Evolutionary conservation across 257 asterid genomes (phyloP).

Genomic region (Pogostemon cablin): DNA sequence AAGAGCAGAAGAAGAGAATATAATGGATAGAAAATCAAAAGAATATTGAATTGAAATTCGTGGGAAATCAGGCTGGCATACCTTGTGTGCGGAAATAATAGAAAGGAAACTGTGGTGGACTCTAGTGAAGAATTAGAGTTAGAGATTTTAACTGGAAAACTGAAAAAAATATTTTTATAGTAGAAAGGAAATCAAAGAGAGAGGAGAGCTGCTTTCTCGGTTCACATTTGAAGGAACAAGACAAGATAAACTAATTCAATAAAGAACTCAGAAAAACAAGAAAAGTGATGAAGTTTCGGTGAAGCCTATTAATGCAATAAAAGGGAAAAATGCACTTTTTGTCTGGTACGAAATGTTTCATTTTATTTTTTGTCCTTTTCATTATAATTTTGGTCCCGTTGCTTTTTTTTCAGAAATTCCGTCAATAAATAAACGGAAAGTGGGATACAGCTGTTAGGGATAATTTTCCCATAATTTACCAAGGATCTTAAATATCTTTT

Average conservation of each 20-base stretch:
- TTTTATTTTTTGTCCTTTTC: too few relatives aligned
- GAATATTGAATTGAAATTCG: not conserved
- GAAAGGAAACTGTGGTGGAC: constrained; percentile 8
- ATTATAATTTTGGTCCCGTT: too few relatives aligned
- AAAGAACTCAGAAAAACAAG: not conserved
- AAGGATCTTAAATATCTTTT: too few relatives aligned
- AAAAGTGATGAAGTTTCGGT: not conserved
- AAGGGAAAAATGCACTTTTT: not conserved
- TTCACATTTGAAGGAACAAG: not conserved
- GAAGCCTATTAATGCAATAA: not conserved
- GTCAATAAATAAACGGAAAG: too few relatives aligned
- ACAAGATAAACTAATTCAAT: not conserved
- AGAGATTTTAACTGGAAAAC: constrained; percentile 4
- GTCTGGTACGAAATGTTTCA: too few relatives aligned
- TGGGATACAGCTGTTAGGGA: too few relatives aligned
- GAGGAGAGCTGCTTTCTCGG: not conserved
- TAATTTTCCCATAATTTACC: too few relatives aligned
- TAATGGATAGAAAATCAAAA: not conserved
- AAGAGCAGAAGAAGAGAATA: not conserved
- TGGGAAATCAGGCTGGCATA: constrained; percentile 13
- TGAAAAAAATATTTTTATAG: not conserved
- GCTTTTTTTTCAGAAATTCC: too few relatives aligned
- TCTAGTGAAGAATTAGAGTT: constrained; percentile 33
- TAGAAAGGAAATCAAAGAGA: not conserved
- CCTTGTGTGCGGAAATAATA: constrained; percentile 10